Evolutionary conservation across 805 yeast species (phyloP), one percentile per base, ranked within the genome.

Genomic region (Zygosaccharomyces lentus): DNA sequence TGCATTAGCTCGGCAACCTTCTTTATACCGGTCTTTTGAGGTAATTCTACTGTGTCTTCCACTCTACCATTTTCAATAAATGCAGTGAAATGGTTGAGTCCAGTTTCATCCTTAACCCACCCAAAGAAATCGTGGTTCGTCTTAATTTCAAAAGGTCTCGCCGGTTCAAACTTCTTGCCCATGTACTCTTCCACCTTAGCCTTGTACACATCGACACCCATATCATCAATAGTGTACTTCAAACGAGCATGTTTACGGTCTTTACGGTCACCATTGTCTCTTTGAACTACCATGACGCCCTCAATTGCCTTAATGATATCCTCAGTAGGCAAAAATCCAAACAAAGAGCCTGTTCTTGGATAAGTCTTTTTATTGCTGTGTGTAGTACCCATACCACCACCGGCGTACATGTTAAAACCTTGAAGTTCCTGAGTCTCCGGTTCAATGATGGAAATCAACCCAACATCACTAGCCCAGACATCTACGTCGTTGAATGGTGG

Each of bases 331-430:
- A 82, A 81, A 61, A 71, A 91, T 23, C 98, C 98, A 54, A 91
- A 77, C 68, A 80, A 70, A 15, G 96, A 83, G 52, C 96, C 98
- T 5, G 96, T 80, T 71, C 98, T 80, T 59, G 98, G 98, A 65
- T 91, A 91, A 0, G 98, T 91, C 76, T 91, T 91, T 62, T 84
- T 84, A 73, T 91, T 91, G 76, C 90, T 91, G 67, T 91, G 98
- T 10, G 98, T 91, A 34, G 95, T 80, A 59, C 98, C 98, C 98
- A 91, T 91, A 76, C 98, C 98, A 72, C 98, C 98, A 68, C 98
- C 98, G 53, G 84, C 96, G 50, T 85, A 77, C 43, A 91, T 80
- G 61, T 91, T 91, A 75, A 80, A 91, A 47, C 98, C 98, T 49
- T 75, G 64, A 37, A 84, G 78, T 15, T 78, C 74, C 45, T 75